Percentiles rank a stretch among this genome's conserved stretches.
Conservation (phyloP, 2,329 filamentous ascomycete species). For the Hymenoscyphus occultus region DNA sequence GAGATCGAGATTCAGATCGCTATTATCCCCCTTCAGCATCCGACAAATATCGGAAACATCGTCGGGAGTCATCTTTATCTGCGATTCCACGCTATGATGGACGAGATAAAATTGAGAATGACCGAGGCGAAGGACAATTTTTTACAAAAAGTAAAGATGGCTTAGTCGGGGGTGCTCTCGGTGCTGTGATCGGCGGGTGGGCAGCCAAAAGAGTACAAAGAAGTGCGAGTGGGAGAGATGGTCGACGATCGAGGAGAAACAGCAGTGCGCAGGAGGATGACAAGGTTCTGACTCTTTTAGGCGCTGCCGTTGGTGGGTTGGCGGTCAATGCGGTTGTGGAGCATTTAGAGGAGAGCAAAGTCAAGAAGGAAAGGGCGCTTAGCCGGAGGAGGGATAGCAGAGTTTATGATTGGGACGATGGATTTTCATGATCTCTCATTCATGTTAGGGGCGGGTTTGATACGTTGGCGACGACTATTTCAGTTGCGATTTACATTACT, state of each 20-base stretch:
- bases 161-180: conserved; percentile 11
- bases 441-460: not conserved
- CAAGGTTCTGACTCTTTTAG: conserved; percentile 14
- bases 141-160: conserved; percentile 17
- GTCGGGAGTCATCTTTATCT: not conserved
- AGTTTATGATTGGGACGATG: conserved; percentile 16
- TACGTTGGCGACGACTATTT: not conserved
- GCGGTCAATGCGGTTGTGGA: conserved; percentile 17
- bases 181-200: conserved; percentile 15
- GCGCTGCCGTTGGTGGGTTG: conserved; percentile 17
- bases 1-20: not conserved
- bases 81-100: not conserved
- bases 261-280: conserved; percentile 9
- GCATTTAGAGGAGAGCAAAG: conserved; percentile 12
- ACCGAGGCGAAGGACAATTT: not conserved
- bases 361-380: conserved; percentile 4
- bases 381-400: conserved; percentile 6
- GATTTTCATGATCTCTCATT: conserved; percentile 2
- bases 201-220: conserved; percentile 11
- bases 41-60: not conserved
- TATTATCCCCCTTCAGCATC: not conserved
- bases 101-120: not conserved
- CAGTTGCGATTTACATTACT: not conserved
- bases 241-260: not conserved
- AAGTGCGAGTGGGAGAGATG: conserved; percentile 5